Evolutionary conservation across 805 yeast species (phyloP).

Genomic region (Torulaspora quercuum): DNA sequence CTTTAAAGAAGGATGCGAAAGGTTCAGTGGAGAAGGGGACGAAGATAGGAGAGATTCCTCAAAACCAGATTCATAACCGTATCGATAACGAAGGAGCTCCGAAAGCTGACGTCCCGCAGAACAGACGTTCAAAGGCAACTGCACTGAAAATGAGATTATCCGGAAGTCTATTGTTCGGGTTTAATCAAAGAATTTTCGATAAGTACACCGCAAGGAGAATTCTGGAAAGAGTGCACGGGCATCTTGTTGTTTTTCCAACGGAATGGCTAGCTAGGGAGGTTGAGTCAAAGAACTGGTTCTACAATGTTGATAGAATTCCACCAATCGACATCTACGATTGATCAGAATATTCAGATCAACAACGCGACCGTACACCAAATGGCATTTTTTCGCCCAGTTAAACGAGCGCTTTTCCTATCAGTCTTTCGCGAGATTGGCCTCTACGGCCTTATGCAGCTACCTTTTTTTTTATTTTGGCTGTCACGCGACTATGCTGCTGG

Average conservation of each 20-base stretch:
- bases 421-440: too few species aligned
- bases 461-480: too few species aligned
- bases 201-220: conserved; percentile 73
- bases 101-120: conserved; percentile 5
- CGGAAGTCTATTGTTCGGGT: conserved; percentile 33
- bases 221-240: conserved; percentile 72
- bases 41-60: conserved; percentile 13
- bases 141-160: conserved; percentile 32
- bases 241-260: conserved; percentile 85
- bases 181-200: conserved; percentile 54
- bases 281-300: conserved; percentile 92
- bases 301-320: conserved; percentile 87
- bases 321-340: conserved; percentile 91
- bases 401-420: too few species aligned
- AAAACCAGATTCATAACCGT: conserved; percentile 11
- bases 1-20: conserved; percentile 10
- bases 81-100: conserved; percentile 3
- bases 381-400: too few species aligned
- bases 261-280: conserved; percentile 87
- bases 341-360: background rate
- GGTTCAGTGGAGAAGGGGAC: conserved; percentile 14
- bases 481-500: too few species aligned
- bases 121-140: conserved; percentile 19
- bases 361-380: conserved; percentile 10
- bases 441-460: too few species aligned